Conservation (phyloP, 257 asterid genomes). For the Osmanthus fragrans region DNA sequence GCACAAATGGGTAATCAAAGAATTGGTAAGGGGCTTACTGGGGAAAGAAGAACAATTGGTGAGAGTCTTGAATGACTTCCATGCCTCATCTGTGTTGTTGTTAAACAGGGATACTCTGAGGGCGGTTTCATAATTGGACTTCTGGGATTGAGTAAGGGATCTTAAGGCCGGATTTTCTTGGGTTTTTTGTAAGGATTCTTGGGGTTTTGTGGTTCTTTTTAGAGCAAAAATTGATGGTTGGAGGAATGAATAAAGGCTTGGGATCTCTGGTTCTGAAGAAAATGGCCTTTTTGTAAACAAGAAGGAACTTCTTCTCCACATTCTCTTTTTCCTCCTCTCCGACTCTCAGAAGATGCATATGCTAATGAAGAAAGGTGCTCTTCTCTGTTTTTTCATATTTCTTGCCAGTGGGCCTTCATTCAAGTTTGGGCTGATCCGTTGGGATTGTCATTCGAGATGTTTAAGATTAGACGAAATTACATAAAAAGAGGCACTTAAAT, state of each 20-base stretch:
- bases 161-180: slow-evolving; percentile 29
- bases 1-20: slow-evolving; percentile 66
- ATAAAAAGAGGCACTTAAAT: too few species aligned
- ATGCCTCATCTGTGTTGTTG: slow-evolving; percentile 81
- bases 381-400: too few species aligned
- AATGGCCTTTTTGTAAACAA: slow-evolving; percentile 44
- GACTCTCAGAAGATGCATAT: too few species aligned
- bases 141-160: slow-evolving; percentile 47
- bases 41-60: slow-evolving; percentile 57
- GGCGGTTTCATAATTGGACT: slow-evolving; percentile 47
- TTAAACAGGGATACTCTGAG: slow-evolving; percentile 50
- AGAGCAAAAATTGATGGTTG: slow-evolving; percentile 77
- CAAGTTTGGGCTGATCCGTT: too few species aligned
- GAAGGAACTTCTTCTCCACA: slow-evolving; percentile 51
- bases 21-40: slow-evolving; percentile 71
- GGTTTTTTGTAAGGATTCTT: slow-evolving; percentile 29
- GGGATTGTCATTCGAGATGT: too few species aligned
- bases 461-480: too few species aligned
- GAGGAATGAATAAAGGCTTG: slow-evolving; percentile 76
- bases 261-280: slow-evolving; percentile 65
- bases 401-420: too few species aligned
- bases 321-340: slow-evolving; percentile 13
- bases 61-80: slow-evolving; percentile 91
- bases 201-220: slow-evolving; percentile 25
- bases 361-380: too few species aligned